phyloP scores from a whole-genome alignment of 192 early-diverging fungal genomes.

The Glomus cerebriforme region DNA sequence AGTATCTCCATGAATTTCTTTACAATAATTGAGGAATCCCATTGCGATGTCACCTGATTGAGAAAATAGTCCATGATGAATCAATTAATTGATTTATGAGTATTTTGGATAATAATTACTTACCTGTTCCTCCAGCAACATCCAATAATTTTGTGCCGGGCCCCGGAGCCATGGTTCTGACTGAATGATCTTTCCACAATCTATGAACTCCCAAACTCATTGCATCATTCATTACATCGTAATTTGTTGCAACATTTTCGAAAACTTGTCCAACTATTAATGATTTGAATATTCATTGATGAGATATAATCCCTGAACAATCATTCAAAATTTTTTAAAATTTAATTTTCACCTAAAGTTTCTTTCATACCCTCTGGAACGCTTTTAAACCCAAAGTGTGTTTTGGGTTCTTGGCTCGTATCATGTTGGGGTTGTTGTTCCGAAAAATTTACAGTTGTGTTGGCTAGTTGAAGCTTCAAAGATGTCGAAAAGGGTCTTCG shows the following conservation, averaged over 20 bases:
- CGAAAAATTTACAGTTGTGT: too few species aligned
- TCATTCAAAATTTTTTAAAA: background rate
- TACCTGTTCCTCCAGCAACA: conserved; percentile 97
- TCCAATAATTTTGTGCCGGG: conserved; percentile 86
- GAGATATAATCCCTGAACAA: background rate
- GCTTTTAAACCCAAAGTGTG: conserved; percentile 95
- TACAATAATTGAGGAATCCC: conserved; percentile 87
- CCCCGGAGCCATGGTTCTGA: conserved; percentile 77
- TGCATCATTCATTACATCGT: conserved; percentile 98
- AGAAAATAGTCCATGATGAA: background rate
- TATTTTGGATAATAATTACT: too few species aligned
- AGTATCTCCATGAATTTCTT: conserved; percentile 62
- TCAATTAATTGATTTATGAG: background rate
- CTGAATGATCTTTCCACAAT: conserved; percentile 96
- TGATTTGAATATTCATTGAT: conserved; percentile 2
- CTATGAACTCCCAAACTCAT: conserved; percentile 94
- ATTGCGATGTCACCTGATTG: conserved; percentile 89
- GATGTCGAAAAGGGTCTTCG: background rate
- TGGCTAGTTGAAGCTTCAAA: background rate
- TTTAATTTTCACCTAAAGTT: conserved; percentile 60
- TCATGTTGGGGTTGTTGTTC: background rate
- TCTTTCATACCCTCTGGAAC: conserved; percentile 88
- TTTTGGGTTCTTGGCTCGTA: conserved; percentile 41
- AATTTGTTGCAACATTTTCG: conserved; percentile 91
- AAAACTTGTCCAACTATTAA: conserved; percentile 84